Base-by-base conservation (phyloP, 805 yeast genomes). In the Yamadazyma kitorensis region DNA sequence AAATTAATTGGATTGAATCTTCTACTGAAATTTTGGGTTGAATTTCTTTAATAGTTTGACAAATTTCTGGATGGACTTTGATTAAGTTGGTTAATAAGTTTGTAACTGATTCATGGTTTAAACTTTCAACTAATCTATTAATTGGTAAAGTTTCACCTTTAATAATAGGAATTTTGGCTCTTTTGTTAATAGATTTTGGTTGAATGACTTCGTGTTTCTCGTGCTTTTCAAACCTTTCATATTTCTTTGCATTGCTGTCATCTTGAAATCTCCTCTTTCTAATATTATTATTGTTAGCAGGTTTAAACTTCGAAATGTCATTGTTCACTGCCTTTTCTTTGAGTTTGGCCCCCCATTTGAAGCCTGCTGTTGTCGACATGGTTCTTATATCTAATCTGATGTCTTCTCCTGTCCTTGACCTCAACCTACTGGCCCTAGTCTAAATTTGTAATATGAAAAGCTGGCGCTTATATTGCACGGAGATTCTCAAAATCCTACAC, bases 121-220 rank as follows among this genome's bases (percentile, higher is more conserved):
- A 61, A 6, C 82, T 76, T 54, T 86, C 93, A 14, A 86, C 67
- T 17, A 83, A 57, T 39, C 95, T 68, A 29, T 64, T 55, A 13
- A 84, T 52, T 4, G 93, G 84, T 33, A 86, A 68, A 9, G 68
- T 69, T 41, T 76, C 78, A 4, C 88, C 86, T 21, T 57, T 42
- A 14, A 78, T 70, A 29, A 59, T 59, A 33, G 69, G 73, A 17
- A 69, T 62, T 47, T 64, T 65, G 17, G 62, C 40, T 36, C 57
- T 51, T 40, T 67, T 67, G 33, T 41, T 36, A 15, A 42, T 43
- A 12, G 35, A 23, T 22, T 26, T 6, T 6, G 6, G 17, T 9
- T 7, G 17, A 8, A 6, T 24, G 12, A n/a, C 13, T 11, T 27
- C 20, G 16, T 29, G 21, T 13, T 33, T 39, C 18, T 31, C 39